Conservation (phyloP, 1,284 basidiomycete species). For the Naganishia sp. region DNA sequence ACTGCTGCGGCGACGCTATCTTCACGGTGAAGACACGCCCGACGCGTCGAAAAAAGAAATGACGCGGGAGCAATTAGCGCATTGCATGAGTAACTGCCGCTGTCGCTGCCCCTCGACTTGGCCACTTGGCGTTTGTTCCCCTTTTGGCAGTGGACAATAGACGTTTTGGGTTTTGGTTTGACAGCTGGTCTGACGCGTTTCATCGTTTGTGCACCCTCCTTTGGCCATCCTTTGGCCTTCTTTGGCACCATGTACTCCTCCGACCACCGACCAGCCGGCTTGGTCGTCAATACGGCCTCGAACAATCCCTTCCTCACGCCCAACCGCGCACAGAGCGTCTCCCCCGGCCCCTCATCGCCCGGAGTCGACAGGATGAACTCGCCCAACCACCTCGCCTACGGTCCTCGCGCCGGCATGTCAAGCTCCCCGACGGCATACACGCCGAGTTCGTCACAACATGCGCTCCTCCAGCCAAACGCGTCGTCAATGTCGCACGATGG, state of each 20-base stretch:
- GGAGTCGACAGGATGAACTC: conserved; percentile 1
- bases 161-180: too few species aligned
- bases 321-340: background rate
- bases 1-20: background rate
- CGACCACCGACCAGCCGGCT: conserved; percentile 4
- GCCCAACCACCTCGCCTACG: conserved; percentile 4
- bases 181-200: too few species aligned
- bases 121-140: conserved; percentile 8
- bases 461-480: background rate
- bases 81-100: background rate
- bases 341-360: conserved; percentile 5
- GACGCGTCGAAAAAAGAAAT: conserved; percentile 2
- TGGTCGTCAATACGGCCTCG: background rate
- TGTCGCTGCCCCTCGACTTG: background rate
- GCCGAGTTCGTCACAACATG: background rate
- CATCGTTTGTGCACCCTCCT: too few species aligned
- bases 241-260: background rate
- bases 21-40: background rate
- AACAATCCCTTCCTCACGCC: conserved; percentile 9
- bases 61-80: background rate
- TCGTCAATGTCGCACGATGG: background rate
- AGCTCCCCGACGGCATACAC: background rate
- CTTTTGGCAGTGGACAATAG: background rate
- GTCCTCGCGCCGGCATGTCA: background rate
- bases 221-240: conserved; percentile 1